Base-by-base conservation (phyloP, 495 filamentous ascomycete species). In the Usnea hakonensis region DNA sequence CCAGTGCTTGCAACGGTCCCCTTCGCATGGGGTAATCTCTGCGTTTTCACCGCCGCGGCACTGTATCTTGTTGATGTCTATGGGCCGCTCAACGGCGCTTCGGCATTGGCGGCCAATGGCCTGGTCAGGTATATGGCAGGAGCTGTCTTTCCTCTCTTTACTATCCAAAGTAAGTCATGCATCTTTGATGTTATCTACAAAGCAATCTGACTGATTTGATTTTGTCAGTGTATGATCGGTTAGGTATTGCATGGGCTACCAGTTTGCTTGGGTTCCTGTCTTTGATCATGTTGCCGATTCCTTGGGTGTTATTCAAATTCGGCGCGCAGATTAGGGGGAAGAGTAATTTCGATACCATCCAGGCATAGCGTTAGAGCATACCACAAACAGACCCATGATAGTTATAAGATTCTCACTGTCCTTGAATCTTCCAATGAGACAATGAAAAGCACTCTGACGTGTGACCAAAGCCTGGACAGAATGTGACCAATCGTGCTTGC, bases 21-120 rank as follows among this genome's bases (percentile, higher is more conserved):
- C 1, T 89, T 90, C 69, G 85, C 82, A 0, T 88, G 81, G 79
- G 87, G 85, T 4, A 87, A 86, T 67, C 65, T 88, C 7, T 76
- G 74, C 62, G 71, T 88, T 9, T 88, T 87, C 56, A 76, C 23
- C 14, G 61, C 65, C 44, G 56, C 67, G 59, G 72, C 73, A 32
- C 66, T 72, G 55, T 89, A 87, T 64, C 71, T 85, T 0, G 71
- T 81, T 26, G 86, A 90, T 59, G 76, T 79, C 0, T 88, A 88
- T 63, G 77, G 71, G 6, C 63, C 78, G 6, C 70, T 75, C 21
- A 83, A 80, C 36, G 79, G 84, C 3, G 86, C 87, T 0, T 82
- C 78, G 40, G 85, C 86, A 5, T 67, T 82, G 32, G 84, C 83
- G 10, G 85, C 85, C 1, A 87, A 88, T 60, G 83, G 84, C 13